Conservation (phyloP, 306 rosid species). For the Fagus crenata region DNA sequence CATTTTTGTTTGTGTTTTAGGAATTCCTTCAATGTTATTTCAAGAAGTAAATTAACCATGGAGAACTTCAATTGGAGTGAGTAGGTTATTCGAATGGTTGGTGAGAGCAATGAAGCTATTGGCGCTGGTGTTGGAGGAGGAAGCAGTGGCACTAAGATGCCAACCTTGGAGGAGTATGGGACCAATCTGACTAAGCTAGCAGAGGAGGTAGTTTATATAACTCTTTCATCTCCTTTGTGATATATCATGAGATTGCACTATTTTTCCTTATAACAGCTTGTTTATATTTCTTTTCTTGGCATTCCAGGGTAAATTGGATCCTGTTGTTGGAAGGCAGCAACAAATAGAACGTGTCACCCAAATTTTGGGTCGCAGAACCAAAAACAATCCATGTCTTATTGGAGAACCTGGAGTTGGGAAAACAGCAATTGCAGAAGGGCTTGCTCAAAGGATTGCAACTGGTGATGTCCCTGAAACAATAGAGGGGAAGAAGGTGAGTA, state of each 20-base stretch:
- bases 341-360: constrained; percentile 96
- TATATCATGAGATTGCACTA: constrained; percentile 16
- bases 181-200: constrained; percentile 95
- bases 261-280: not conserved
- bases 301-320: constrained; percentile 87
- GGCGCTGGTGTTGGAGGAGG: constrained; percentile 87
- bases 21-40: not conserved
- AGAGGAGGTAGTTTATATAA: constrained; percentile 62
- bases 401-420: constrained; percentile 99
- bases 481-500: constrained; percentile 87
- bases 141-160: constrained; percentile 86
- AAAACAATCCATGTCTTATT: constrained; percentile 91
- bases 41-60: not conserved
- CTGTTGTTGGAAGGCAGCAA: constrained; percentile 91
- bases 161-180: constrained; percentile 96
- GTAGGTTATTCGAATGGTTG: constrained; percentile 99
- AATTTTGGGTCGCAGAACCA: constrained; percentile 87
- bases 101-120: constrained; percentile 96
- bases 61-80: constrained; percentile 19
- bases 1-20: not conserved
- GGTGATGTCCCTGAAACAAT: constrained; percentile 98
- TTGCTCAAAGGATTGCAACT: constrained; percentile 86
- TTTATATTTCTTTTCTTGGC: constrained; percentile 2
- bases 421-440: constrained; percentile 97
- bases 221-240: not conserved